Base-by-base conservation (phyloP, 306 rosid genomes). In the Hippophae gyantsensis region DNA sequence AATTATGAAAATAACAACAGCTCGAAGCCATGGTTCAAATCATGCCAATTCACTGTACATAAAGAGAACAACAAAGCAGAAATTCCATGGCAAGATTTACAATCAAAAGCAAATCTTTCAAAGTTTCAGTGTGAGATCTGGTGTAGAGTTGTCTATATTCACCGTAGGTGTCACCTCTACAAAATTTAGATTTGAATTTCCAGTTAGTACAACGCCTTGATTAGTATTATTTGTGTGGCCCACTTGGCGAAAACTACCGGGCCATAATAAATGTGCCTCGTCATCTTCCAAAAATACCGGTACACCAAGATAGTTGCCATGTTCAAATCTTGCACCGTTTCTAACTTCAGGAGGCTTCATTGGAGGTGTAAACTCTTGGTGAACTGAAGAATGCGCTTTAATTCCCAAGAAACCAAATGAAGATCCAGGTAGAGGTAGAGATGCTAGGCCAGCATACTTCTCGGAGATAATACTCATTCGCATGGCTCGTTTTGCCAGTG, bases 41-140 rank as follows among this genome's bases (percentile, higher is more conserved):
- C 69, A 60, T 63, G 75, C 72, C 62, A 65, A 72, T 77, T 78
- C 73, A 75, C 83, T 64, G 65, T 85, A 85, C 87, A 82, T 68
- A 46, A 74, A 66, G 72, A 63, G 63, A 64, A 61, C 66, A 68
- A 57, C 58, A 62, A 59, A 40, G 58, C 67, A 59, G 63, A 71
- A 63, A 69, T 57, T 55, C 64, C 60, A 46, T 63, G 55, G 74
- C 75, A 68, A 66, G 54, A 48, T 54, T 40, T 61, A 14, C 41
- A 42, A 46, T 6, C 44, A 53, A 61, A 61, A 63, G 43, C 74
- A 59, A 61, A 54, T 57, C 71, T 59, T 55, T 85, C 74, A 89
- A 52, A 89, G 97, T 76, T 82, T 89, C 73, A 89, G 66, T 14
- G 94, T 86, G 67, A 89, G 84, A 68, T 89, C 97, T 43, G 88